phyloP scores from a whole-genome alignment of 176 grass and related monocot genomes.

The Lolium rigidum region DNA sequence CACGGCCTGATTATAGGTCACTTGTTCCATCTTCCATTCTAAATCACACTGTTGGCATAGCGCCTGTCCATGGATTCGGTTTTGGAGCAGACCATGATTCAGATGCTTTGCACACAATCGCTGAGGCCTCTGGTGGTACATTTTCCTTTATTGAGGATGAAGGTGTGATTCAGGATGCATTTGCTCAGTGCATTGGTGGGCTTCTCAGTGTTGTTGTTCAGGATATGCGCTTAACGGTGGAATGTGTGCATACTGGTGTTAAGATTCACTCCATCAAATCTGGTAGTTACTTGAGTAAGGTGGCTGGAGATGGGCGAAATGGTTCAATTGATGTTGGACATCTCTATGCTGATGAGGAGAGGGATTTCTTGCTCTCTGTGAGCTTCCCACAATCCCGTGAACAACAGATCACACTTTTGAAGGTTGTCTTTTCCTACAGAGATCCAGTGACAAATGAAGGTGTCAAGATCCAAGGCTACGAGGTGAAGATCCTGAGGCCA shows the following conservation, averaged over 20 bases:
- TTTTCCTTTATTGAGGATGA: slow-evolving; percentile 98
- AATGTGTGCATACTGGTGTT: slow-evolving; percentile 69
- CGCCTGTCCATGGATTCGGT: slow-evolving; percentile 88
- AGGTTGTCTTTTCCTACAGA: slow-evolving; percentile 65
- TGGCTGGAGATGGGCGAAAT: slow-evolving; percentile 66
- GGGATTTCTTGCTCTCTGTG: slow-evolving; percentile 78
- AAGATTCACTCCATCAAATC: slow-evolving; percentile 77
- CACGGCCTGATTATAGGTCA: slow-evolving; percentile 59
- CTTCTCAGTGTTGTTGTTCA: slow-evolving; percentile 94
- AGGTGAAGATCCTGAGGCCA: slow-evolving; percentile 66
- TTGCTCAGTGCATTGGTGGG: slow-evolving; percentile 98
- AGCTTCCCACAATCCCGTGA: slow-evolving; percentile 63
- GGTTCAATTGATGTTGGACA: slow-evolving; percentile 81
- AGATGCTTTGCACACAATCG: slow-evolving; percentile 78
- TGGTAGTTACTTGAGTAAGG: slow-evolving; percentile 80
- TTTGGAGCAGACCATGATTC: slow-evolving; percentile 93
- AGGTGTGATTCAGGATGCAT: slow-evolving; percentile 94
- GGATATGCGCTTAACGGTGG: slow-evolving; percentile 66
- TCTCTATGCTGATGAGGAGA: slow-evolving; percentile 95
- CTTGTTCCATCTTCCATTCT: slow-evolving; percentile 77
- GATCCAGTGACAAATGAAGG: slow-evolving; percentile 72
- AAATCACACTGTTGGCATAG: slow-evolving; percentile 40
- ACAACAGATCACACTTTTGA: slow-evolving; percentile 61
- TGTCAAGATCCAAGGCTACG: slow-evolving; percentile 53
- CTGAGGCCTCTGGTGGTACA: slow-evolving; percentile 86